Percentiles rank a stretch among this genome's conserved stretches.
phyloP scores from a whole-genome alignment of 371 early-diverging fungal genomes.

The Mucor sp. region DNA sequence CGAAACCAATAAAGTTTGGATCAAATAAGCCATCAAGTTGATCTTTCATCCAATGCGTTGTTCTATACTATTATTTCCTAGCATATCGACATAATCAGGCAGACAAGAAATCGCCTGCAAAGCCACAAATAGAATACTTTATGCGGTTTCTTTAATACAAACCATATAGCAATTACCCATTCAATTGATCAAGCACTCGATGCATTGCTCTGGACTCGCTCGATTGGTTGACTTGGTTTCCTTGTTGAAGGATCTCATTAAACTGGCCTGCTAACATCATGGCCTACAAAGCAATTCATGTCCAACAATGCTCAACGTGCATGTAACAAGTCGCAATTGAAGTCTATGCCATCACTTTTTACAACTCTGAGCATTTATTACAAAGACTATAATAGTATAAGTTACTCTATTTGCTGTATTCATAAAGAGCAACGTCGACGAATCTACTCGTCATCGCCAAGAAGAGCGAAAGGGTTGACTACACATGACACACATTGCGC shows the following conservation, averaged over 20 bases:
- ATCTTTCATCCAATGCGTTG: neutral
- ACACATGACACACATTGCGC: neutral
- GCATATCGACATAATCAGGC: neutral
- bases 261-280: neutral
- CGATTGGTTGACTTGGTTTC: neutral
- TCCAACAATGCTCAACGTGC: neutral
- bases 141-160: neutral
- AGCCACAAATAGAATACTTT: neutral
- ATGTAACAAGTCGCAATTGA: neutral
- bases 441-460: conserved; percentile 24
- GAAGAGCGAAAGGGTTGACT: conserved; percentile 49
- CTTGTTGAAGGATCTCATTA: neutral
- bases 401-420: neutral
- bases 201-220: neutral
- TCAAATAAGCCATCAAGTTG: neutral
- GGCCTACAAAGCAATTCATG: neutral
- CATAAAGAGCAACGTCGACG: neutral
- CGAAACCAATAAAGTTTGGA: too few species aligned
- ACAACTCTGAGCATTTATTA: neutral
- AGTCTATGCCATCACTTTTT: neutral
- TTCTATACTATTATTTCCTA: neutral
- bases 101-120: neutral
- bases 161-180: neutral
- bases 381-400: neutral
- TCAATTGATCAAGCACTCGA: neutral